Evolutionary conservation across 2,329 filamentous ascomycete genomes (phyloP), one percentile per base, ranked within the genome.

Genomic region (Cercospora nicotianae): DNA sequence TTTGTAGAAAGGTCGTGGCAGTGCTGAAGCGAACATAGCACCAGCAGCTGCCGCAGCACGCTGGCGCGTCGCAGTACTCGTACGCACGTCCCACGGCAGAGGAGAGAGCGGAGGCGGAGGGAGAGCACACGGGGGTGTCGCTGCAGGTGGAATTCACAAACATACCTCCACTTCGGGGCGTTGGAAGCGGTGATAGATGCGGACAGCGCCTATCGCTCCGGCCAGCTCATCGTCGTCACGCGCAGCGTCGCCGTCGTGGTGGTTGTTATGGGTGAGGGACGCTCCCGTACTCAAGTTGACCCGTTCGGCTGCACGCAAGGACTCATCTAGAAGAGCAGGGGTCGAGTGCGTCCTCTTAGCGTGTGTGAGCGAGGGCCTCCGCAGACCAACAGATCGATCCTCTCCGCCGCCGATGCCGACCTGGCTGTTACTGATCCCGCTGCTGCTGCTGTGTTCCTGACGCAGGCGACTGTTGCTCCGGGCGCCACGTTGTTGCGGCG

Each of bases 141-240:
- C n/a, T 26, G 48, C 36, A 9, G 48, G 48, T 23, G 26, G 48
- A 26, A 20, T 53, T 26, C 36, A 42, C 48, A 18, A 53, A 66
- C 73, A 64, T 75, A 75, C 74, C 75, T 77, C 45, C 18, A 23
- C 45, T 51, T 20, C 72, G 62, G 74, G 70, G 53, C 65, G 73
- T 36, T 70, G 72, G 60, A 77, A 76, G 10, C 73, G 72, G 36
- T 74, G 68, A 62, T 75, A 76, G 57, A 68, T 66, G 61, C 72
- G 72, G 55, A 73, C 59, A 26, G 74, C 70, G 36, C 75, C 75
- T n/a, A 75, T 74, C 4, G 74, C 75, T 69, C 73, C 72, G 69
- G 75, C 72, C 16, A 72, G 69, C 69, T 77, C 75, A 63, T 77
- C 76, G 61, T 75, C 73, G 64, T 59, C 61, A 30, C 42, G 65